Conservation (phyloP, 2,329 filamentous ascomycete genomes). For the Cryphonectria nitschkei region DNA sequence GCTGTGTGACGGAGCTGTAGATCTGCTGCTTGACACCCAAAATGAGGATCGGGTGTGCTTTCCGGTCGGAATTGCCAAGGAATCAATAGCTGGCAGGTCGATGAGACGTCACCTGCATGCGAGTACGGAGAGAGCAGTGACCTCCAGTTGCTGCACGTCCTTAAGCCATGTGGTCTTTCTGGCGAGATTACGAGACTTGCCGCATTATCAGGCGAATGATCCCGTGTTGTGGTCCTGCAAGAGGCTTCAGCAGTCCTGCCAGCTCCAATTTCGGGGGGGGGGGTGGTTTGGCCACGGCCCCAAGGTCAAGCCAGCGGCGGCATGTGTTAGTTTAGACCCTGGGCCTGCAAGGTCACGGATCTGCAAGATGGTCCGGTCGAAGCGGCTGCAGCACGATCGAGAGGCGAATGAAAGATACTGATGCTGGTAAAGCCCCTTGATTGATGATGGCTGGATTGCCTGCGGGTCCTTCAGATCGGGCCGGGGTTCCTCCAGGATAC, state of each 20-base stretch:
- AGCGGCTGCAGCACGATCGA: slow-evolving; percentile 7
- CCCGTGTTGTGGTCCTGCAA: background rate
- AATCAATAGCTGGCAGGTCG: slow-evolving; percentile 1
- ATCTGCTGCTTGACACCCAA: background rate
- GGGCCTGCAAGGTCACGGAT: slow-evolving; percentile 9
- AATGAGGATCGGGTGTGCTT: background rate
- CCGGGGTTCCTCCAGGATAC: background rate
- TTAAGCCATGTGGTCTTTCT: slow-evolving; percentile 25
- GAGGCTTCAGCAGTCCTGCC: background rate
- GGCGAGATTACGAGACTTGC: slow-evolving; percentile 21
- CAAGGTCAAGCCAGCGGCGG: background rate
- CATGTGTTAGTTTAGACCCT: background rate
- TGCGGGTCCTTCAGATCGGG: slow-evolving; percentile 24
- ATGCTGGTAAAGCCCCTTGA: slow-evolving; percentile 7
- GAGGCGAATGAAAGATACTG: slow-evolving; percentile 10
- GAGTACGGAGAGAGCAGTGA: background rate
- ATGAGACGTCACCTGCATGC: slow-evolving; percentile 10
- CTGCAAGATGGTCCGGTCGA: slow-evolving; percentile 9
- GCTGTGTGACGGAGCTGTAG: too few species aligned
- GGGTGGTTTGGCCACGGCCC: background rate
- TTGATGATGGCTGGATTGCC: slow-evolving; percentile 7
- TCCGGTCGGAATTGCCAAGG: background rate
- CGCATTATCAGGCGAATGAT: slow-evolving; percentile 19
- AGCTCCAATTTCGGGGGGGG: background rate
- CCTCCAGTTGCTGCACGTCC: background rate